Evolutionary conservation across 768 basidiomycete species (phyloP), one percentile per base, ranked within the genome.

Genomic region (Xerocomus spinulosus): DNA sequence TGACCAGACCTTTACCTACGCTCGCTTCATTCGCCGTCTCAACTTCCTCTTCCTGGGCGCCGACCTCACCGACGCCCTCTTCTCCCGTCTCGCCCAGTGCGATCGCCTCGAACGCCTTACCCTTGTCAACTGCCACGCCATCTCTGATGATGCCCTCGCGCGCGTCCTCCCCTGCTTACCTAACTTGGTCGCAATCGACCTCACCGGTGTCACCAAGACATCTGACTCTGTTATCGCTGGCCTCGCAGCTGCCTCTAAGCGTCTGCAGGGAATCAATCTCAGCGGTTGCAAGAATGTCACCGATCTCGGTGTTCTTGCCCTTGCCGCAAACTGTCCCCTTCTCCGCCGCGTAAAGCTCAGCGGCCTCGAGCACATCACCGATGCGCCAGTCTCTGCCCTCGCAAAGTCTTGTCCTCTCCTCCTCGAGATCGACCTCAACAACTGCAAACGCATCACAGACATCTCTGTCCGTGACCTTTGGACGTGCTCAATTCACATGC

Each of bases 371-470:
- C 71, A 73, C 21, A 69, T 97, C 50, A 93, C 92, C 0, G 90
- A 95, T 58, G 66, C 66, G 21, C 75, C 92, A 23, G 74, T 99
- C 56, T 79, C 83, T 28, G 77, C 82, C 26, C 76, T 99, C 42
- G 87, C 87, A 28, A 78, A 77, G 51, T 76, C 75, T 5, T 95
- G 92, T 62, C 87, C 90, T 1, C 76, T 92, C 42, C 79, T 99
- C 21, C 79, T 99, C 48, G 96, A 99, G 68, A 82, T 98, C 56
- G 96, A 99, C 69, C 82, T 99, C 59, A 85, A 90, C 60, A 77
- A 82, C 52, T 93, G 93, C 71, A 76, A 78, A 50, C 73, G 73
- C 46, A 77, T 97, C 60, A 86, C 91, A 15, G 85, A 96, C 61
- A 63, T 74, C 13, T 77, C 88, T 25, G 73, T 93, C 48, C 84